These are phyloP conservation scores for Vinca major DNA, from an alignment of 305 asterid genomes.

Conservation along the genomic window DNA sequence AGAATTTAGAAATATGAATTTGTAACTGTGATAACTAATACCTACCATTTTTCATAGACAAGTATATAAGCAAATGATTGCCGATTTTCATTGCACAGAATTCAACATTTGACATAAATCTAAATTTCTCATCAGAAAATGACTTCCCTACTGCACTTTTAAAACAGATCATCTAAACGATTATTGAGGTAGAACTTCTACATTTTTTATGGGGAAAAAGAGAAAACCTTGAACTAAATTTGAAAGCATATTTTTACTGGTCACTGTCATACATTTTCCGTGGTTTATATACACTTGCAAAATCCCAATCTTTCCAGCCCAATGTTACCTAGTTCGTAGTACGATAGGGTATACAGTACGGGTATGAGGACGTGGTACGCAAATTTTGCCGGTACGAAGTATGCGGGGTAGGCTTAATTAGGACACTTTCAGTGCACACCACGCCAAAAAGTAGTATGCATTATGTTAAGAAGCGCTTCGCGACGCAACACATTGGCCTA, in stretches of 20 bases:
- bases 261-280: not conserved
- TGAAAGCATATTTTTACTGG: not conserved
- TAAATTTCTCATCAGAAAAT: not conserved
- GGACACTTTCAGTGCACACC: too few relatives aligned
- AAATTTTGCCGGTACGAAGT: too few relatives aligned
- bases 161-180: not conserved
- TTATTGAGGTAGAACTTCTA: not conserved
- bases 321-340: too few relatives aligned
- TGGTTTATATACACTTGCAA: not conserved
- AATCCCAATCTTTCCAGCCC: not conserved
- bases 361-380: too few relatives aligned
- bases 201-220: not conserved
- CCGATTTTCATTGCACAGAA: too few relatives aligned
- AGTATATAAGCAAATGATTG: not conserved
- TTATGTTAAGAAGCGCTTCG: too few relatives aligned
- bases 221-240: not conserved
- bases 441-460: too few relatives aligned
- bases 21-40: not conserved
- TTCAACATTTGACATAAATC: not conserved
- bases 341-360: too few relatives aligned
- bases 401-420: too few relatives aligned
- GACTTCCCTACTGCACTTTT: not conserved
- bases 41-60: not conserved
- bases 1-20: not conserved
- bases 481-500: too few relatives aligned